phyloP scores from a whole-genome alignment of 2,329 filamentous ascomycete species.

The Fusarium sarcochroum region DNA sequence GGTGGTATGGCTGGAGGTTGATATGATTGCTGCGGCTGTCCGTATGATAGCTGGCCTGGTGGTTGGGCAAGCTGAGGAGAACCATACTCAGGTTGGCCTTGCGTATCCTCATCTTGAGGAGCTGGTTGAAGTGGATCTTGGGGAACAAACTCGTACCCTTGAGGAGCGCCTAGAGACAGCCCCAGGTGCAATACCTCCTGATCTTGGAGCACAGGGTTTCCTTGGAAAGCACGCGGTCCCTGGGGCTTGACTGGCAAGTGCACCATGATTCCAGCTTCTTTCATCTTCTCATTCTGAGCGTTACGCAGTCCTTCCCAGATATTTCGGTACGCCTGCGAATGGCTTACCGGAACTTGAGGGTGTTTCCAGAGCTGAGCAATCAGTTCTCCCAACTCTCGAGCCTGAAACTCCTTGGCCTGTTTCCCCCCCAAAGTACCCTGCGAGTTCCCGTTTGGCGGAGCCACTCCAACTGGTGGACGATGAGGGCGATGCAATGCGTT shows the following conservation, averaged over 20 bases:
- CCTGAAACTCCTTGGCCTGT: neutral
- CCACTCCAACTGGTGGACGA: slow-evolving; percentile 23
- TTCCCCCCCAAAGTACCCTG: neutral
- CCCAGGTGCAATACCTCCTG: neutral
- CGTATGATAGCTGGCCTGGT: neutral
- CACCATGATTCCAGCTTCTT: neutral
- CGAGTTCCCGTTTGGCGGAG: neutral
- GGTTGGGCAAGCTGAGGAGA: neutral
- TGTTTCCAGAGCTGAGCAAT: slow-evolving; percentile 1
- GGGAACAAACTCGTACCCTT: too few relatives aligned
- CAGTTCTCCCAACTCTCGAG: neutral
- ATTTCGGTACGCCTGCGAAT: neutral
- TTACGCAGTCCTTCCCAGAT: slow-evolving; percentile 5
- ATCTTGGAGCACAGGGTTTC: slow-evolving; percentile 21
- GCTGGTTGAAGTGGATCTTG: neutral
- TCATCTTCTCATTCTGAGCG: neutral
- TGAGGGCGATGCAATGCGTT: neutral
- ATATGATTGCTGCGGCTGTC: neutral
- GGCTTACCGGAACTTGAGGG: neutral
- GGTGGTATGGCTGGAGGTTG: too few relatives aligned
- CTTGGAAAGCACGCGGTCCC: neutral
- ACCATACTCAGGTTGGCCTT: neutral
- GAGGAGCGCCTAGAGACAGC: neutral
- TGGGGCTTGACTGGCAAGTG: too few relatives aligned
- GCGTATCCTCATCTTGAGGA: neutral